phyloP scores from a whole-genome alignment of 176 grass and related monocot genomes.

The Puya raimondii region DNA sequence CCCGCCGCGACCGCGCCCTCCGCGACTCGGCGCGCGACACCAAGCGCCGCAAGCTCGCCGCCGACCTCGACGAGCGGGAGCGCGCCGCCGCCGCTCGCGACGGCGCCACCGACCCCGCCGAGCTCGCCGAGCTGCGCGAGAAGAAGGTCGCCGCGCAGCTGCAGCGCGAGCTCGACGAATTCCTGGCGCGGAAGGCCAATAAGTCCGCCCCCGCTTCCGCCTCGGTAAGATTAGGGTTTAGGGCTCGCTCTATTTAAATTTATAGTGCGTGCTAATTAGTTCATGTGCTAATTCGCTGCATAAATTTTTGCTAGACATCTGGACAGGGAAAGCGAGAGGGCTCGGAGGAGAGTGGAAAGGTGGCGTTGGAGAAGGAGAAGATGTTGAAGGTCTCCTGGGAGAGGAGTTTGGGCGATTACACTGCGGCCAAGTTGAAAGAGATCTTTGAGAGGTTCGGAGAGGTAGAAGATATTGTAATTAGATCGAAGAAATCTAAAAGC shows the following conservation, averaged over 20 bases:
- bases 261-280: not conserved
- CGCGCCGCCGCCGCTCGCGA: conserved; percentile 24
- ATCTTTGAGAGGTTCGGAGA: conserved; percentile 69
- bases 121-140: conserved; percentile 29
- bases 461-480: conserved; percentile 80
- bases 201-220: conserved; percentile 22
- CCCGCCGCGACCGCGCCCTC: conserved; percentile 37
- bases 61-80: conserved; percentile 78
- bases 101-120: conserved; percentile 16
- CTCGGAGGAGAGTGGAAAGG: conserved; percentile 10
- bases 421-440: conserved; percentile 46
- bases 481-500: conserved; percentile 60
- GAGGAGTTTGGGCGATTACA: conserved; percentile 47
- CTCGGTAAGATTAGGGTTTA: conserved; percentile 27
- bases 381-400: conserved; percentile 94
- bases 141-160: conserved; percentile 35
- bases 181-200: conserved; percentile 21
- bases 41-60: conserved; percentile 55
- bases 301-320: conserved; percentile 19
- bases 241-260: not conserved
- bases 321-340: conserved; percentile 26
- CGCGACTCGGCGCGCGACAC: conserved; percentile 26
- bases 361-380: conserved; percentile 42
- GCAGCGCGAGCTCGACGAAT: conserved; percentile 41
- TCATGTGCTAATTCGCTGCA: not conserved